Conservation (phyloP, 352 stramenopile species). For the Globisporangium yorkense region DNA sequence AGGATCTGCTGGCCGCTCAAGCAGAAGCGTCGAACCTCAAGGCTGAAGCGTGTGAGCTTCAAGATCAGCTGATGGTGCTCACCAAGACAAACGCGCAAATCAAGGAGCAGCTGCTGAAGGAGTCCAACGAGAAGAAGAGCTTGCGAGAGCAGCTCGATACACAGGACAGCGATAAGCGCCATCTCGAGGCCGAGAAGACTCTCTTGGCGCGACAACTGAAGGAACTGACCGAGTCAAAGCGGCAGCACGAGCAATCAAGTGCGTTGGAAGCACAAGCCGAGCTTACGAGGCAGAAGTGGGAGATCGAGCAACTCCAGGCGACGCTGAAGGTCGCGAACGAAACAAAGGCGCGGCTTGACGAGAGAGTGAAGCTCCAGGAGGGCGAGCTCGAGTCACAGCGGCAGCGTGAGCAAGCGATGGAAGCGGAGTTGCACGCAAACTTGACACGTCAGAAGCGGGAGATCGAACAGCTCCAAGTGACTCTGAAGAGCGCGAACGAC, state of each 20-base stretch:
- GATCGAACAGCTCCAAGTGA: conserved; percentile 33
- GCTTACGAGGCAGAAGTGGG: conserved; percentile 32
- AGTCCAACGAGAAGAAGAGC: conserved; percentile 36
- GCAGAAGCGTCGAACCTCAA: conserved; percentile 15
- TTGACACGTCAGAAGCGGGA: conserved; percentile 30
- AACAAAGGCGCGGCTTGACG: conserved; percentile 35
- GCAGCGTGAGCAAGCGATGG: conserved; percentile 3
- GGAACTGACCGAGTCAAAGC: conserved; percentile 1
- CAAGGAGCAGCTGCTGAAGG: conserved; percentile 36
- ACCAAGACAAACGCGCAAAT: conserved; percentile 24
- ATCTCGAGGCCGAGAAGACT: conserved; percentile 26
- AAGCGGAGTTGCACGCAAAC: conserved; percentile 5
- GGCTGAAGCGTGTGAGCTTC: conserved; percentile 19
- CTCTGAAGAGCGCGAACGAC: conserved; percentile 20
- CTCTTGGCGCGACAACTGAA: conserved; percentile 10
- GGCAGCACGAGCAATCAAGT: conserved; percentile 14
- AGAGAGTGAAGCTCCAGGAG: conserved; percentile 21
- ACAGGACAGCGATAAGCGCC: conserved; percentile 33
- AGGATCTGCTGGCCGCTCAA: neutral
- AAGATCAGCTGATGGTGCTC: conserved; percentile 23
- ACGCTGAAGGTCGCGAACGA: conserved; percentile 24
- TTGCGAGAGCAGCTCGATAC: conserved; percentile 25
- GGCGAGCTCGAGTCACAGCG: conserved; percentile 27
- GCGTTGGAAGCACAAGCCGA: conserved; percentile 10
- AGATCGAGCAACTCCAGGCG: conserved; percentile 42